Evolutionary conservation across 768 basidiomycete species (phyloP).

Genomic region (Podaxis sp.): DNA sequence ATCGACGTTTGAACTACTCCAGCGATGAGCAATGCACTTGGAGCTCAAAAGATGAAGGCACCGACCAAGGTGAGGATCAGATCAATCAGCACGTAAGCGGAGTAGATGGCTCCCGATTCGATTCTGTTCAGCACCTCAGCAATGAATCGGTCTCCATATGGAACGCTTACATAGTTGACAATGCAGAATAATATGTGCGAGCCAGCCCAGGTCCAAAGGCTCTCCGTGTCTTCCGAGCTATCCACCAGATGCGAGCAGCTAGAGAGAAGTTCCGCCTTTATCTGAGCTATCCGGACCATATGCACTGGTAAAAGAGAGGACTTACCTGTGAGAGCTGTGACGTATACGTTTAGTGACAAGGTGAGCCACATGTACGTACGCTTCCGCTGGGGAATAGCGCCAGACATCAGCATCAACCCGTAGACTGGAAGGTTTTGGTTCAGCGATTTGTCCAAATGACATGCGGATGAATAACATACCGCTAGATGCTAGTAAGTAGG

Average conservation of each 20-base stretch:
- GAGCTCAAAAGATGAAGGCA: not conserved
- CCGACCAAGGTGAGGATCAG: not conserved
- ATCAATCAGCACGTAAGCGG: conserved; percentile 15
- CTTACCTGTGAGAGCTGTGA: conserved; percentile 34
- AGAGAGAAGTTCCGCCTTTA: not conserved
- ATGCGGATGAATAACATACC: conserved; percentile 22
- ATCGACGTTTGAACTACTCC: not conserved
- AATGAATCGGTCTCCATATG: not conserved
- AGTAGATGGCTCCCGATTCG: conserved; percentile 38
- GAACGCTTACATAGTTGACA: conserved; percentile 32
- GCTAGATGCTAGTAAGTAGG: conserved; percentile 30
- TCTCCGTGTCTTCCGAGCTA: conserved; percentile 25
- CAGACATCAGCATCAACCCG: conserved; percentile 17
- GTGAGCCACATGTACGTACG: conserved; percentile 34
- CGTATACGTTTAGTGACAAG: conserved; percentile 30
- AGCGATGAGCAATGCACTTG: not conserved
- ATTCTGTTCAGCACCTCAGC: conserved; percentile 22
- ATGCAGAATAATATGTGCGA: conserved; percentile 29
- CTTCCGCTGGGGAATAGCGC: conserved; percentile 11
- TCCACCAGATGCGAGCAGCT: conserved; percentile 38
- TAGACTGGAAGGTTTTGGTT: not conserved
- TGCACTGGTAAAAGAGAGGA: not conserved
- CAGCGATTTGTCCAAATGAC: not conserved
- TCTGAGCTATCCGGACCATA: not conserved
- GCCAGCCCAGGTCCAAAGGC: conserved; percentile 28